These are phyloP conservation scores for Cucumis sativus DNA, from an alignment of 306 rosid genomes.

Conservation along the genomic window Cucumber_9930_V3 NC_026658.2:25723501-25724000, in stretches of 20 bases:
- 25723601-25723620: neutral
- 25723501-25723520: neutral
- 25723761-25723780: neutral
- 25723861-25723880: neutral
- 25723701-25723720: slow-evolving; percentile 77
- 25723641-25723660: slow-evolving; percentile 40
- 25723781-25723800: neutral
- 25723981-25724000: neutral
- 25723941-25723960: neutral
- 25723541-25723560: neutral
- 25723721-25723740: slow-evolving; percentile 99
- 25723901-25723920: neutral
- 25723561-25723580: neutral
- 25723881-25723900: neutral
- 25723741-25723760: slow-evolving; percentile 82
- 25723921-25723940: neutral
- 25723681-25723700: slow-evolving; percentile 92
- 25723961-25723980: neutral
- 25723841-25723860: neutral
- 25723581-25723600: neutral
- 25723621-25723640: neutral
- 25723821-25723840: neutral
- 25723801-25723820: neutral
- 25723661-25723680: slow-evolving; percentile 97
- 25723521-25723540: neutral